A percentile compares a stretch with the other conserved stretches of the same genome.
phyloP scores from a whole-genome alignment of 78 protist genomes.

The Monosiga brevicollis region DNA sequence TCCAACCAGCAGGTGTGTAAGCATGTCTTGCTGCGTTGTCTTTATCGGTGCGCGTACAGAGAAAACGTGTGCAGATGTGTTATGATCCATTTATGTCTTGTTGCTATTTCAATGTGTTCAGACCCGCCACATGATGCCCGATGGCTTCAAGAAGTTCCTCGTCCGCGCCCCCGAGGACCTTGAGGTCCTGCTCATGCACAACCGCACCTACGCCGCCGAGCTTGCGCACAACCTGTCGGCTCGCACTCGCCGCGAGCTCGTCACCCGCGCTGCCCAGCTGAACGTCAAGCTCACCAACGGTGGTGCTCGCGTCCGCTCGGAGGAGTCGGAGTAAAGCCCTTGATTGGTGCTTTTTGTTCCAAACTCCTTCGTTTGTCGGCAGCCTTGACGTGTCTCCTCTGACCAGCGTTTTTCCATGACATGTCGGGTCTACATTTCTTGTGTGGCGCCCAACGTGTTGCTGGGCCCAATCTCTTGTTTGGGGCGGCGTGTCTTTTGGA shows the following conservation, averaged over 20 bases:
- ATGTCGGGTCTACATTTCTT: too few relatives aligned
- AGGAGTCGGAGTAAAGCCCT: slow-evolving; percentile 66
- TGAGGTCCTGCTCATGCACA: slow-evolving; percentile 93
- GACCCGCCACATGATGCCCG: slow-evolving; percentile 65
- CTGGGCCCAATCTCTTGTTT: not conserved
- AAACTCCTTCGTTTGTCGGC: not conserved
- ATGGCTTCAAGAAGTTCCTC: slow-evolving; percentile 83
- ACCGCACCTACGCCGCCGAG: slow-evolving; percentile 92
- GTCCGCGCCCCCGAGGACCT: slow-evolving; percentile 70
- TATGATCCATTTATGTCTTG: too few relatives aligned
- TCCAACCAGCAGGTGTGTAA: slow-evolving; percentile 36
- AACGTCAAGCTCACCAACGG: slow-evolving; percentile 89
- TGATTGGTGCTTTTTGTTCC: not conserved
- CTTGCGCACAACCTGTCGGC: slow-evolving; percentile 84
- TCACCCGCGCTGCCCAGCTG: slow-evolving; percentile 89
- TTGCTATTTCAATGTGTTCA: slow-evolving; percentile 6
- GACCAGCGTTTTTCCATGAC: too few relatives aligned
- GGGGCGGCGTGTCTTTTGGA: not conserved
- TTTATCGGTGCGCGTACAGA: not conserved
- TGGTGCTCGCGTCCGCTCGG: slow-evolving; percentile 70
- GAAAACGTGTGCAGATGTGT: too few relatives aligned
- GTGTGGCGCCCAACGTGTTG: too few relatives aligned
- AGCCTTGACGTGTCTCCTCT: too few relatives aligned
- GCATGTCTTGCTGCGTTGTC: not conserved
- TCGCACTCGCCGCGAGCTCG: slow-evolving; percentile 74